Evolutionary conservation across 306 rosid genomes (phyloP), one percentile per base, ranked within the genome.

Genomic region (Abrus precatorius): DNA sequence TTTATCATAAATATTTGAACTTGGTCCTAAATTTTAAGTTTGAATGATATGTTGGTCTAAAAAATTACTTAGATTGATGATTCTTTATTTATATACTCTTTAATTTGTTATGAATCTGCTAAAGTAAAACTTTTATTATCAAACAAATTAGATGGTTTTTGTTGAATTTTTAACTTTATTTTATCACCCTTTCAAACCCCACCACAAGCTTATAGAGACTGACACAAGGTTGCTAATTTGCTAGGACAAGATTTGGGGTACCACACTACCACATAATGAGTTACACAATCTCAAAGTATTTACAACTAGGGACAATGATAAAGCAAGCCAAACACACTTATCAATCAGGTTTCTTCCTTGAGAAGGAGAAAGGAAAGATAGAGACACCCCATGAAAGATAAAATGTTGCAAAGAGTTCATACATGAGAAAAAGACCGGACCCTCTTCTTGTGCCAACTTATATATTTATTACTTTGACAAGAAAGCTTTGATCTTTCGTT

Each of bases 171-270:
- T 50, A 5, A 47, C 12, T 10, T 34, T 62, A 30, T 77, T 67
- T 40, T 8, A 81, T 64, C 9, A 12, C 55, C 45, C 53, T 71
- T 69, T 44, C 34, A 68, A 83, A 66, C 86, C 87, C 85, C 8
- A 43, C 8, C 79, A 80, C 84, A 82, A 53, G 32, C 20, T 57
- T 40, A 75, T 49, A 66, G 77, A 69, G 59, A 67, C 64, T 49
- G 74, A 75, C 80, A 78, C 90, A 72, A 67, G 84, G 65, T 84
- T 79, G 84, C 69, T 57, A 86, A 80, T 4, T 82, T 76, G 86
- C 68, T 72, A 83, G 86, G 85, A 87, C 91, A 85, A 85, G 80
- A 80, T 72, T 89, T 86, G 88, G 70, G 76, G 88, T 76, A 74
- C 80, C 86, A 69, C 73, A 45, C 36, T 8, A 44, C 12, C 12